phyloP scores from a whole-genome alignment of 2,329 filamentous ascomycete species.

The Metarhizium guizhouense region DNA sequence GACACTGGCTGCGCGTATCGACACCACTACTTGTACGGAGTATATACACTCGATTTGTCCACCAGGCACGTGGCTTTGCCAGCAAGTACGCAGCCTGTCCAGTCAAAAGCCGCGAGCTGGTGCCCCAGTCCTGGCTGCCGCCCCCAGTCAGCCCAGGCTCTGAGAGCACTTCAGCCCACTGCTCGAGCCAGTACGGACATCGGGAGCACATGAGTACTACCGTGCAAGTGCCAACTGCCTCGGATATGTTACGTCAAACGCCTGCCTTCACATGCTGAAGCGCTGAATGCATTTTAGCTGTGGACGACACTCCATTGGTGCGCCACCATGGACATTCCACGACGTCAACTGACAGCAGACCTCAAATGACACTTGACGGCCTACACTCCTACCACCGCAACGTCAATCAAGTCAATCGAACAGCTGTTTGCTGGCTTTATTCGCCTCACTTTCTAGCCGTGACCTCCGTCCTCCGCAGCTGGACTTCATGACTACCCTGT shows the following conservation, averaged over 20 bases:
- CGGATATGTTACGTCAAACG: neutral
- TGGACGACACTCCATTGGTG: neutral
- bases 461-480: neutral
- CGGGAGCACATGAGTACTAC: too few species aligned
- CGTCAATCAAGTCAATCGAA: neutral
- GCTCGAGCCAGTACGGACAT: too few species aligned
- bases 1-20: too few species aligned
- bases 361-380: neutral
- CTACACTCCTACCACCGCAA: neutral
- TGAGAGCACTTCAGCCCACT: too few species aligned
- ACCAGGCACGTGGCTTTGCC: too few species aligned
- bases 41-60: too few species aligned
- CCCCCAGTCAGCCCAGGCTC: too few species aligned
- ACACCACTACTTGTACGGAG: too few species aligned
- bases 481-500: neutral
- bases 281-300: neutral
- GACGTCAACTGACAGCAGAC: neutral
- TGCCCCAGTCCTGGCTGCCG: too few species aligned
- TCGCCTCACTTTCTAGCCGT: neutral
- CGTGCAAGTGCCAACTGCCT: neutral
- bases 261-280: conserved; percentile 6
- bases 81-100: neutral
- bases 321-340: neutral
- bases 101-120: neutral
- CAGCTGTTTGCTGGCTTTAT: neutral